Evolutionary conservation across 129 eudicot genomes (phyloP).

Genomic region (Tagetes erecta): DNA sequence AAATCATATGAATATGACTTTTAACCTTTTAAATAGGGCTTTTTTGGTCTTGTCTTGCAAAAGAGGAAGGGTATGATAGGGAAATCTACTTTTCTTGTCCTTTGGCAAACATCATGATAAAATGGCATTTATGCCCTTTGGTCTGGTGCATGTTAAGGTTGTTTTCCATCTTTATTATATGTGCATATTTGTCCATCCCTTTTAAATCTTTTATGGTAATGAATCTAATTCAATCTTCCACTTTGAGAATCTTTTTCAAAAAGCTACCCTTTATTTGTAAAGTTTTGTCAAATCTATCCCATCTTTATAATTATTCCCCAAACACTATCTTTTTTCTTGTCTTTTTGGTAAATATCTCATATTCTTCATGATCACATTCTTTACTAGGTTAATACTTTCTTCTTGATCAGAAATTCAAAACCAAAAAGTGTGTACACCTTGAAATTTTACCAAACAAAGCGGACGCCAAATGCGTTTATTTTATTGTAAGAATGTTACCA

Average conservation of each 20-base stretch:
- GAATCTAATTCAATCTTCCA: conserved; percentile 48
- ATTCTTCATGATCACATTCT: conserved; percentile 20
- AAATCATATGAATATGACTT: conserved; percentile 3
- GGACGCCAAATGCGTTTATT: background rate
- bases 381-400: conserved; percentile 12
- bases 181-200: conserved; percentile 30
- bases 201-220: conserved; percentile 28
- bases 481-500: background rate
- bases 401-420: background rate
- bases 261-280: conserved; percentile 40
- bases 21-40: background rate
- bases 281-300: conserved; percentile 36
- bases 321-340: conserved; percentile 31
- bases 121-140: conserved; percentile 35
- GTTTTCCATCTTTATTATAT: conserved; percentile 25
- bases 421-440: background rate
- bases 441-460: background rate
- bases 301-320: conserved; percentile 33
- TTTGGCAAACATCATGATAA: conserved; percentile 28
- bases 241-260: conserved; percentile 36
- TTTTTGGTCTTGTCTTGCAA: conserved; percentile 22
- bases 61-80: conserved; percentile 11
- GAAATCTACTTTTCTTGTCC: conserved; percentile 11
- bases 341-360: conserved; percentile 19
- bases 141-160: conserved; percentile 25